Evolutionary conservation across 768 basidiomycete genomes (phyloP).

Genomic region (Suillus bovinus): DNA sequence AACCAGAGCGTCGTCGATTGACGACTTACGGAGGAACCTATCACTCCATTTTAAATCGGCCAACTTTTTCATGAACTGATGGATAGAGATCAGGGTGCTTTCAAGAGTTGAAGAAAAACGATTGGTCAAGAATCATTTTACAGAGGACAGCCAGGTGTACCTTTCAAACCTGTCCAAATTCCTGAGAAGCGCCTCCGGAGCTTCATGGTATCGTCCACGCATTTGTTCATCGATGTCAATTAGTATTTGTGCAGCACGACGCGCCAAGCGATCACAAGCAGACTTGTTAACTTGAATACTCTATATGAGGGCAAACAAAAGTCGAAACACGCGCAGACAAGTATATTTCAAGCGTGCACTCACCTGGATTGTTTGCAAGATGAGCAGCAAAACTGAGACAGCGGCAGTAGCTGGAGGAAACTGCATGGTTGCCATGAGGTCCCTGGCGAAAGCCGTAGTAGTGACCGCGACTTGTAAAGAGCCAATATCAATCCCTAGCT

Average conservation of each 20-base stretch:
- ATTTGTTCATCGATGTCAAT: constrained; percentile 47
- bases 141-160: constrained; percentile 24
- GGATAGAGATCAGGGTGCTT: constrained; percentile 41
- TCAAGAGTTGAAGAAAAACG: constrained; percentile 1
- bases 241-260: constrained; percentile 42
- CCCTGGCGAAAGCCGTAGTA: constrained; percentile 30
- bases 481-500: constrained; percentile 25
- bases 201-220: constrained; percentile 44
- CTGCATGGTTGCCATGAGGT: constrained; percentile 34
- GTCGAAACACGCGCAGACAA: constrained; percentile 7
- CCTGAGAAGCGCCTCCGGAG: constrained; percentile 39
- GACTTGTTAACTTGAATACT: constrained; percentile 38
- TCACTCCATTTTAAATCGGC: constrained; percentile 42
- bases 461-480: constrained; percentile 33
- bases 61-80: constrained; percentile 40
- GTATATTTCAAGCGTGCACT: constrained; percentile 6
- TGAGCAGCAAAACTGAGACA: constrained; percentile 40
- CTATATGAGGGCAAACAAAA: constrained; percentile 17
- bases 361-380: constrained; percentile 49
- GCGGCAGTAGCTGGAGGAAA: constrained; percentile 47
- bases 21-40: constrained; percentile 40
- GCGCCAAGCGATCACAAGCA: constrained; percentile 40
- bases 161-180: constrained; percentile 43
- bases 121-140: background rate
- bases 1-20: constrained; percentile 40